Base-by-base conservation (phyloP, 371 early-diverging fungal genomes). In the Syncephalis plumigaleata region DNA sequence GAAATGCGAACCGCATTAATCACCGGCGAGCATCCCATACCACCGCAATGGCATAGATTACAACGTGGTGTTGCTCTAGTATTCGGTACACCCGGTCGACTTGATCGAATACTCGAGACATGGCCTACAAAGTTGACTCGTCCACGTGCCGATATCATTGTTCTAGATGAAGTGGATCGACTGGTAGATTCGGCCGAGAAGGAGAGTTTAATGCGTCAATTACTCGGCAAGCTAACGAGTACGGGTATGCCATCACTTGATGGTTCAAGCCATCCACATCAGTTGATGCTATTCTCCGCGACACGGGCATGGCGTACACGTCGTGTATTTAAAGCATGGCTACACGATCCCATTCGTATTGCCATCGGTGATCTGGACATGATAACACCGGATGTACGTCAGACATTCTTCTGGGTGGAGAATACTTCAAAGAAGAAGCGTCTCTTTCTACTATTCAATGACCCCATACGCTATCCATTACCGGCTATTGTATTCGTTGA, bases 401-500 rank as follows among this genome's bases (percentile, higher is more conserved):
- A 77, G 45, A 77, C 77, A 0, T 50, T 77, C 18, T 44, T 77
- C 23, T 77, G 77, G 77, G 72, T 77, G 0, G 75, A 74, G 27
- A 73, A 74, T 48, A 59, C 57, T 2, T 71, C 71, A 39, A 77
- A 77, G 53, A 61, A 68, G 46, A 77, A 77, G 38, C 60, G 64
- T 17, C 53, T 77, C 0, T 59, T 71, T 27, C 70, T 71, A 18
- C 64, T 77, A 36, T 54, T 77, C 15, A 64, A 53, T 18, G 66
- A 77, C 36, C 68, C 73, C 16, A 68, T 63, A 18, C 74, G 74
- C 39, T 71, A 65, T 46, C 56, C 58, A 1, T 67, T 72, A 5
- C 77, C 75, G 1, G 69, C 74, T 2, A 66, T 74, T 36, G 81
- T 91, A 21, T 95, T 95, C 58, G 91, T 98, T 3, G 93, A 95